phyloP scores from a whole-genome alignment of 306 rosid genomes.

The Boehmeria nivea region DNA sequence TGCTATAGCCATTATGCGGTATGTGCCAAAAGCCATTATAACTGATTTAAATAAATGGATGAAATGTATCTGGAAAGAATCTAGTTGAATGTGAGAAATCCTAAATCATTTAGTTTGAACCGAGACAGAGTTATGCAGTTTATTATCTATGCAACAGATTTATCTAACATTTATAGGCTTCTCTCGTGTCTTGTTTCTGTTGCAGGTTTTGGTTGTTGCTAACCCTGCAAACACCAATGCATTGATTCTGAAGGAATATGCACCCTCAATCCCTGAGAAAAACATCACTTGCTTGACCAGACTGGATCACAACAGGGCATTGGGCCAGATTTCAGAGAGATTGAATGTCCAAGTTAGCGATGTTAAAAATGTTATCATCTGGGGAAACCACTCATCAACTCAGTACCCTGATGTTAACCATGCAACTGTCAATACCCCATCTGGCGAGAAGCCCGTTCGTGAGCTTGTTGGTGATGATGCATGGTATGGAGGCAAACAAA shows the following conservation, averaged over 20 bases:
- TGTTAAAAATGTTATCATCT: constrained; percentile 84
- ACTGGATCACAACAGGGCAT: constrained; percentile 93
- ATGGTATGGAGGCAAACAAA: constrained; percentile 41
- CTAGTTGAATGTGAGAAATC: too few species aligned
- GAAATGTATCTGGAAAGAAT: too few species aligned
- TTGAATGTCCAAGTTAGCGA: constrained; percentile 75
- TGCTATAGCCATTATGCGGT: too few species aligned
- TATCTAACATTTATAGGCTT: constrained; percentile 3
- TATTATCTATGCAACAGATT: too few species aligned
- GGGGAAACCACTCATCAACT: constrained; percentile 98
- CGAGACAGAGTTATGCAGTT: too few species aligned
- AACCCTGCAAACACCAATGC: constrained; percentile 99
- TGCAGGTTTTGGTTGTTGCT: constrained; percentile 97
- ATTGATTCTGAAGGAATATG: constrained; percentile 92
- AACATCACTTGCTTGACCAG: constrained; percentile 87
- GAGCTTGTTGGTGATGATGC: constrained; percentile 76
- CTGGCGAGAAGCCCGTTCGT: constrained; percentile 75
- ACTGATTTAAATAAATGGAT: too few species aligned
- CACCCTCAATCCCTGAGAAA: constrained; percentile 90
- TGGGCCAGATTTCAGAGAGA: constrained; percentile 95
- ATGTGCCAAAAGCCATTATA: too few species aligned
- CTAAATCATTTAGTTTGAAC: too few species aligned
- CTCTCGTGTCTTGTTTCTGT: constrained; percentile 10
- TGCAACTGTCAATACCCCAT: constrained; percentile 95
- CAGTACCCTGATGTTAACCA: constrained; percentile 98